Evolutionary conservation across 2,329 filamentous ascomycete species (phyloP).

Genomic region (Colletotrichum sp.): DNA sequence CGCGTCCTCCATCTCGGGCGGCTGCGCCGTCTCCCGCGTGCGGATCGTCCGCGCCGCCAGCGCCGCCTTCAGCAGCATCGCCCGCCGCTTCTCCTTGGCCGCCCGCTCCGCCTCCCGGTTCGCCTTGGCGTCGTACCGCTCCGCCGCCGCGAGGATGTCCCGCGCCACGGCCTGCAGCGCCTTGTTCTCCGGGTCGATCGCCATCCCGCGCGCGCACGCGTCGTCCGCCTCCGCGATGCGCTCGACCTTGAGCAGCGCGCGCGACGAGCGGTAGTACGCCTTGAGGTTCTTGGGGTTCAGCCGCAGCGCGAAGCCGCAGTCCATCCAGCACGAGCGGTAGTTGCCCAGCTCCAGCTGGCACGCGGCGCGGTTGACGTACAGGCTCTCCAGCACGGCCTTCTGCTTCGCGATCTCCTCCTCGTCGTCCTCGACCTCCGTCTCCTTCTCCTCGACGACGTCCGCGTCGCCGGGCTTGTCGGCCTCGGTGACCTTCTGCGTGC

Average conservation of each 20-base stretch:
- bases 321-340: slow-evolving; percentile 83
- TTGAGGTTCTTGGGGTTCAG: slow-evolving; percentile 86
- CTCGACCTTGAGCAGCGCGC: slow-evolving; percentile 79
- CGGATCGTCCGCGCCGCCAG: slow-evolving; percentile 73
- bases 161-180: slow-evolving; percentile 65
- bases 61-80: slow-evolving; percentile 67
- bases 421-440: slow-evolving; percentile 52
- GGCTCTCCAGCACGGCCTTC: slow-evolving; percentile 71
- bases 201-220: slow-evolving; percentile 75
- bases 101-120: slow-evolving; percentile 60
- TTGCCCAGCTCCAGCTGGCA: slow-evolving; percentile 90
- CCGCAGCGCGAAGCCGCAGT: slow-evolving; percentile 80
- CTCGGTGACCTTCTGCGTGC: slow-evolving; percentile 6
- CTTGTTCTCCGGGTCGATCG: slow-evolving; percentile 72
- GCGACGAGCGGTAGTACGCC: slow-evolving; percentile 85
- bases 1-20: slow-evolving; percentile 90
- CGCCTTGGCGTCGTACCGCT: slow-evolving; percentile 58
- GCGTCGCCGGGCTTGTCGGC: slow-evolving; percentile 36
- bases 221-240: slow-evolving; percentile 82
- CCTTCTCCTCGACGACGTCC: slow-evolving; percentile 31
- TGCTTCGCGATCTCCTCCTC: slow-evolving; percentile 67
- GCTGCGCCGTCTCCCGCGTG: slow-evolving; percentile 68
- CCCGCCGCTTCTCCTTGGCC: slow-evolving; percentile 60
- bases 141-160: slow-evolving; percentile 67
- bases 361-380: slow-evolving; percentile 86